These are phyloP conservation scores for Cryomyces minteri DNA, from an alignment of 495 filamentous ascomycete species.

Conservation along the genomic window DNA sequence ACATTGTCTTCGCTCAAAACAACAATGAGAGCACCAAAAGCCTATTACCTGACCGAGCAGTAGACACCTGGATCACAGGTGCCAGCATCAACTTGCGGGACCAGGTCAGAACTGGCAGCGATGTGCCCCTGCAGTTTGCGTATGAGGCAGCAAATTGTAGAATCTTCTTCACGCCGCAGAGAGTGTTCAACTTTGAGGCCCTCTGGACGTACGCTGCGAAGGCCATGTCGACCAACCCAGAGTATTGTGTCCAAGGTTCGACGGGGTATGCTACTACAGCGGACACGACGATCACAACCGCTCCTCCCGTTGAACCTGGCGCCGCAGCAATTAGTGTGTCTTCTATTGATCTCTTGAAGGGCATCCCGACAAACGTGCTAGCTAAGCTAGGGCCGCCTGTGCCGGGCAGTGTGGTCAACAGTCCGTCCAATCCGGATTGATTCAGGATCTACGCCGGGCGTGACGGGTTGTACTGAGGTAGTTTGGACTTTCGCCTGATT, in stretches of 20 bases:
- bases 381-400: too few relatives aligned
- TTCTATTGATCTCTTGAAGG: too few relatives aligned
- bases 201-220: conserved; percentile 17
- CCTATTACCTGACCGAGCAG: not conserved
- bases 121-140: conserved; percentile 17
- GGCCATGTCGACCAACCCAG: not conserved
- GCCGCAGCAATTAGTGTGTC: too few relatives aligned
- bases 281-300: not conserved
- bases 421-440: too few relatives aligned
- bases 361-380: too few relatives aligned
- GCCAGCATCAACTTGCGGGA: conserved; percentile 14
- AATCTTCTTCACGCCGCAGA: conserved; percentile 17
- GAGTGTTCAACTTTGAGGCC: conserved; percentile 12
- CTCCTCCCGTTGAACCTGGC: too few relatives aligned
- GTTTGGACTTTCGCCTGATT: too few relatives aligned
- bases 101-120: conserved; percentile 13
- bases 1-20: not conserved
- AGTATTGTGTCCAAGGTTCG: not conserved
- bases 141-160: conserved; percentile 20
- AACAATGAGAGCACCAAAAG: not conserved
- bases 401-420: too few relatives aligned
- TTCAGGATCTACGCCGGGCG: too few relatives aligned
- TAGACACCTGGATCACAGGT: not conserved
- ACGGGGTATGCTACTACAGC: not conserved
- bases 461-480: too few relatives aligned